Conservation (phyloP, 164 flowering plant genomes). For the Saururus chinensis region DNA sequence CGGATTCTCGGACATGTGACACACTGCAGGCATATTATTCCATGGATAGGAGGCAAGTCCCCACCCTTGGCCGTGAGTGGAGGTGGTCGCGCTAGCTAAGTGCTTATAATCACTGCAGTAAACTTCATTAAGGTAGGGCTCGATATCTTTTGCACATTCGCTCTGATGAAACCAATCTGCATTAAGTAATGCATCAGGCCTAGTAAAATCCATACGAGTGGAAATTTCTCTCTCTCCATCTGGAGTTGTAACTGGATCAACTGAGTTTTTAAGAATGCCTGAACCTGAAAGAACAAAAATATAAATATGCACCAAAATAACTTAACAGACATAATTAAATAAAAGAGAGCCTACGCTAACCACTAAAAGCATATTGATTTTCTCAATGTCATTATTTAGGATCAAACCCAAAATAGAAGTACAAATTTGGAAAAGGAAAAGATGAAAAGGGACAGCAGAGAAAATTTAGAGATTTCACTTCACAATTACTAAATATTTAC, state of each 20-base stretch:
- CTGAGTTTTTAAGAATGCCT: neutral
- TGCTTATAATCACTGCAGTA: constrained; percentile 12
- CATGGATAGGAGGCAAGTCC: constrained; percentile 29
- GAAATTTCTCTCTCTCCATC: constrained; percentile 11
- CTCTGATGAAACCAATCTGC: constrained; percentile 41
- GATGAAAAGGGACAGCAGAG: too few relatives aligned
- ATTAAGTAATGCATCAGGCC: constrained; percentile 48
- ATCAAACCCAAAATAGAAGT: neutral
- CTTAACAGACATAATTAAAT: neutral
- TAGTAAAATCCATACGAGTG: constrained; percentile 9
- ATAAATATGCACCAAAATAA: too few relatives aligned
- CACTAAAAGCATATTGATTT: neutral
- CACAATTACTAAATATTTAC: too few relatives aligned
- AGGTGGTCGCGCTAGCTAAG: constrained; percentile 11
- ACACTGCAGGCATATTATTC: constrained; percentile 57
- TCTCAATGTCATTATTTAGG: neutral
- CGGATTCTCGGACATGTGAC: constrained; percentile 42
- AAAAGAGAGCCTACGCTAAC: too few relatives aligned
- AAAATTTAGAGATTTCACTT: too few relatives aligned
- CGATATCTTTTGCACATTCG: constrained; percentile 13
- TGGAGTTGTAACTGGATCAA: constrained; percentile 6
- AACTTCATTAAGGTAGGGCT: constrained; percentile 43
- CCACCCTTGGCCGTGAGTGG: constrained; percentile 16
- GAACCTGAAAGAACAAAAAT: neutral
- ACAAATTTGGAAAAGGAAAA: too few relatives aligned